Conservation (phyloP, 805 yeast species). For the Cyberlindnera mycetangii region DNA sequence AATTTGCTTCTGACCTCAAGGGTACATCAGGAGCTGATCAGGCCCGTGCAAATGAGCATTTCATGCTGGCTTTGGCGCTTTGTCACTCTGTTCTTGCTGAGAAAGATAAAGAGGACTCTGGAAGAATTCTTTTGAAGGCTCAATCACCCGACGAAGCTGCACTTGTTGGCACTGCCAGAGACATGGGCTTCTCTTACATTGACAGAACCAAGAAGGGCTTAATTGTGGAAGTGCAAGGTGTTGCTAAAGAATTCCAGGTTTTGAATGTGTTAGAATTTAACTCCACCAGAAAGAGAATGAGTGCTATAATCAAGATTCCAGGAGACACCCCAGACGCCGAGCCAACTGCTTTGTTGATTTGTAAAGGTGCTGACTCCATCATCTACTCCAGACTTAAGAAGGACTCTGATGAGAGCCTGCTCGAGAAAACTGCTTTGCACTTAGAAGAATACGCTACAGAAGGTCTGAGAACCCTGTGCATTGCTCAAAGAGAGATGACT, state of each 20-base stretch:
- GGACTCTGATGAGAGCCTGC: slow-evolving; percentile 40
- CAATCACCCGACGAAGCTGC: slow-evolving; percentile 91
- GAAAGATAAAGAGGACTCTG: slow-evolving; percentile 57
- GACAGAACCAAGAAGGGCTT: slow-evolving; percentile 68
- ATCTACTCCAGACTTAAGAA: slow-evolving; percentile 63
- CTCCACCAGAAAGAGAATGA: slow-evolving; percentile 85
- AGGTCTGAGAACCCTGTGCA: slow-evolving; percentile 77
- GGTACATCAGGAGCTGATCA: slow-evolving; percentile 52
- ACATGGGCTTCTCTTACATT: slow-evolving; percentile 66
- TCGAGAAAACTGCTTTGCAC: slow-evolving; percentile 64
- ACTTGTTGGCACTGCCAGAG: slow-evolving; percentile 76
- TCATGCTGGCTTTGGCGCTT: slow-evolving; percentile 71
- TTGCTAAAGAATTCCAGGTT: slow-evolving; percentile 65
- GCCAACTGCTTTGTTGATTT: slow-evolving; percentile 61
- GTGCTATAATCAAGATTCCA: slow-evolving; percentile 65
- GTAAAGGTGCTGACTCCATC: slow-evolving; percentile 85
- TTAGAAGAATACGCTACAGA: slow-evolving; percentile 77
- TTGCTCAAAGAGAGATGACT: slow-evolving; percentile 63
- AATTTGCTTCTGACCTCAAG: slow-evolving; percentile 58
- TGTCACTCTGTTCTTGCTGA: slow-evolving; percentile 80
- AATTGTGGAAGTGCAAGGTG: slow-evolving; percentile 67
- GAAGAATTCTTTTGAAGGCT: slow-evolving; percentile 57
- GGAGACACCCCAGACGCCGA: slow-evolving; percentile 32
- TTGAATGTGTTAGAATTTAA: slow-evolving; percentile 74
- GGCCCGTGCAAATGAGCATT: slow-evolving; percentile 61